Percentiles rank a stretch among this genome's conserved stretches.
phyloP scores from a whole-genome alignment of 768 basidiomycete species.

The Rhodocollybia butyracea region DNA sequence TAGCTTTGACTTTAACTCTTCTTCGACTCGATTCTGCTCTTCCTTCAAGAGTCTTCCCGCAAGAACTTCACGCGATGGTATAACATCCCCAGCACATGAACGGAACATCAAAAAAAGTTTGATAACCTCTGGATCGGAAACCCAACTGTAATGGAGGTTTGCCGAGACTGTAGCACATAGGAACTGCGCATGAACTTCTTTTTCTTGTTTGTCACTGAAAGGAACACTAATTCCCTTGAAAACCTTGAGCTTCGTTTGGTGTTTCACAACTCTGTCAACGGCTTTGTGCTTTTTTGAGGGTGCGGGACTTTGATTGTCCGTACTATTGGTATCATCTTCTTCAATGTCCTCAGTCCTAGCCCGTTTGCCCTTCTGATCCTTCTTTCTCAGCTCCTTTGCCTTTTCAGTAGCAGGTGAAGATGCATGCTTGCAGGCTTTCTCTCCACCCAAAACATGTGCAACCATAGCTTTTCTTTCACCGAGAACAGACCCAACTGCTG shows the following conservation, averaged over 20 bases:
- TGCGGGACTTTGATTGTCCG: background rate
- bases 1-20: too few relatives aligned
- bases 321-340: background rate
- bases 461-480: conserved; percentile 6
- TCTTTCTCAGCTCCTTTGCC: background rate
- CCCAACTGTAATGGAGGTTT: conserved; percentile 11
- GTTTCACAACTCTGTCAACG: background rate
- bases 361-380: background rate
- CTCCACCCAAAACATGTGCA: conserved; percentile 1
- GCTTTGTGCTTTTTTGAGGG: background rate
- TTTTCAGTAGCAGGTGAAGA: background rate
- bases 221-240: conserved; percentile 11
- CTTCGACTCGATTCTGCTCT: too few relatives aligned
- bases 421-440: background rate
- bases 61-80: too few relatives aligned
- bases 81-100: background rate
- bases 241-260: conserved; percentile 5
- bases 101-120: conserved; percentile 11
- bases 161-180: conserved; percentile 12
- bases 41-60: too few relatives aligned
- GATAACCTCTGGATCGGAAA: conserved; percentile 9
- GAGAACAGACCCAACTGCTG: conserved; percentile 1
- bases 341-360: background rate
- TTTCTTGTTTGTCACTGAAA: conserved; percentile 1
- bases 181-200: conserved; percentile 6